phyloP scores from a whole-genome alignment of 352 stramenopile genomes.

The Labyrinthula sp. region DNA sequence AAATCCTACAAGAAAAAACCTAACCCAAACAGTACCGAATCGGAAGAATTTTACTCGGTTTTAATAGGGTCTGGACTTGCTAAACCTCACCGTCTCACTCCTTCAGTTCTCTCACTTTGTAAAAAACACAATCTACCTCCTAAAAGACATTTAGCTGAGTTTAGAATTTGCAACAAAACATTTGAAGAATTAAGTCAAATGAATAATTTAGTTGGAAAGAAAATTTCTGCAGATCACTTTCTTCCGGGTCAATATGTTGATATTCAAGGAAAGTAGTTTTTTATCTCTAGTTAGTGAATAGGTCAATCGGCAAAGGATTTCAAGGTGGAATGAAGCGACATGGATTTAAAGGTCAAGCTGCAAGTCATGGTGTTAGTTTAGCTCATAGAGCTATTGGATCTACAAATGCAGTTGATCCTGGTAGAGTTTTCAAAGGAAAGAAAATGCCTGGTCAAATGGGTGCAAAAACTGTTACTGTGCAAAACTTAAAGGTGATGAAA shows the following conservation, averaged over 20 bases:
- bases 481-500: constrained; percentile 63
- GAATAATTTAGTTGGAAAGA: constrained; percentile 60
- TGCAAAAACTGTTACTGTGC: constrained; percentile 56
- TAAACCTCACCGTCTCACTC: background rate
- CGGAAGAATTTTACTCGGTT: constrained; percentile 1
- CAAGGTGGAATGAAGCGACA: constrained; percentile 94
- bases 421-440: constrained; percentile 97
- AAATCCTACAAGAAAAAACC: constrained; percentile 15
- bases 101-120: background rate
- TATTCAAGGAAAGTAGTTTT: constrained; percentile 76
- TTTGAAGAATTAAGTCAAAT: constrained; percentile 55
- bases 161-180: constrained; percentile 79
- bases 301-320: constrained; percentile 62
- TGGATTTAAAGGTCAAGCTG: constrained; percentile 81
- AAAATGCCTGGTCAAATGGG: constrained; percentile 98
- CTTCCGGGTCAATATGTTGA: constrained; percentile 90
- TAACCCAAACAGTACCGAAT: constrained; percentile 1
- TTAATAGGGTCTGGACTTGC: background rate
- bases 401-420: constrained; percentile 68
- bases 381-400: constrained; percentile 81
- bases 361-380: constrained; percentile 91
- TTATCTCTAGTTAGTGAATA: no score
- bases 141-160: constrained; percentile 64
- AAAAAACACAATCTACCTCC: background rate
- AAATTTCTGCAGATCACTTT: constrained; percentile 87